A percentile compares a stretch with the other conserved stretches of the same genome.
Evolutionary conservation across 371 early-diverging fungal genomes (phyloP).

Genomic region (Parasitella parasitica): DNA sequence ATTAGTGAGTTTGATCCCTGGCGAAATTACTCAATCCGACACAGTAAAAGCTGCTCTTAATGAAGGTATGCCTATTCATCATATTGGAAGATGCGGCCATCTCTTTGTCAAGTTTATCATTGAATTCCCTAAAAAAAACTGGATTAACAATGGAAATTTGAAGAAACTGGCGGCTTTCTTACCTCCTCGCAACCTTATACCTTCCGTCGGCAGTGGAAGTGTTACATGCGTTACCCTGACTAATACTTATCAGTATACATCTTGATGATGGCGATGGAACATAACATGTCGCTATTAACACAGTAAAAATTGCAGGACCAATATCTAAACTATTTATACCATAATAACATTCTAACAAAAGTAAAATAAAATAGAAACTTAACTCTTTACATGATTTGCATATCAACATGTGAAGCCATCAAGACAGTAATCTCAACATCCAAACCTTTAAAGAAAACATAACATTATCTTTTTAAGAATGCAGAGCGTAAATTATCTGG

Average conservation of each 20-base stretch:
- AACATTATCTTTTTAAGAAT: too few relatives aligned
- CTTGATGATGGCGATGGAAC: too few relatives aligned
- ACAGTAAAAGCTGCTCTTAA: slow-evolving; percentile 70
- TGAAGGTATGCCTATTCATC: slow-evolving; percentile 94
- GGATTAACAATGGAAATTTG: slow-evolving; percentile 66
- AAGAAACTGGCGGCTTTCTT: slow-evolving; percentile 67
- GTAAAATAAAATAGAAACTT: too few relatives aligned
- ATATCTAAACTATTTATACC: too few relatives aligned
- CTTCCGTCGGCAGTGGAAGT: slow-evolving; percentile 45
- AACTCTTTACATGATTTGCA: too few relatives aligned
- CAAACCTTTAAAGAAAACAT: slow-evolving; percentile 54
- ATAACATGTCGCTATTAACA: too few relatives aligned
- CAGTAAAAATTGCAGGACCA: too few relatives aligned
- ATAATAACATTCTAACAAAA: slow-evolving; percentile 46
- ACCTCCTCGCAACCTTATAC: slow-evolving; percentile 55
- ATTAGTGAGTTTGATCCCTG: slow-evolving; percentile 82
- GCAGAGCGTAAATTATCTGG: too few relatives aligned
- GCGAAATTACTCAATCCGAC: slow-evolving; percentile 87
- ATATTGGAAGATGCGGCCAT: slow-evolving; percentile 87
- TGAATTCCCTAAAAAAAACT: slow-evolving; percentile 87
- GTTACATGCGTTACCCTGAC: slow-evolving; percentile 79
- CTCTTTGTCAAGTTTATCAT: slow-evolving; percentile 88
- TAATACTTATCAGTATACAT: too few relatives aligned
- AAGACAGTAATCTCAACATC: slow-evolving; percentile 61
- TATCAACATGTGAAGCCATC: slow-evolving; percentile 26